Percentiles rank a stretch among this genome's conserved stretches.
Evolutionary conservation across 768 basidiomycete genomes (phyloP).

Genomic region (Xerocomus potaroensis): DNA sequence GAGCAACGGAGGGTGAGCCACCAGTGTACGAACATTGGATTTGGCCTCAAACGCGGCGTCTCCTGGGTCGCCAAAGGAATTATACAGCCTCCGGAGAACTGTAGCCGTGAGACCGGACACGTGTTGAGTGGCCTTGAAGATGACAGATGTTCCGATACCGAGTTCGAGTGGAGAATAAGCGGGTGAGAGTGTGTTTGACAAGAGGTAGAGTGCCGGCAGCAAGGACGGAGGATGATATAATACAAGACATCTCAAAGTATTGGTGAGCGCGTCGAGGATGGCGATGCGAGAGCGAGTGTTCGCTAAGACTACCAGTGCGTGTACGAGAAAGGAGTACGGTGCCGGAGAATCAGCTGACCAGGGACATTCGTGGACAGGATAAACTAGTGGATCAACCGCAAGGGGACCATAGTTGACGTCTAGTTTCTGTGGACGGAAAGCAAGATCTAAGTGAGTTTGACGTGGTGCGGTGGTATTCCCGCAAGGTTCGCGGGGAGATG

Average conservation of each 20-base stretch:
- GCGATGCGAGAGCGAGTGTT: constrained; percentile 68
- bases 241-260: constrained; percentile 67
- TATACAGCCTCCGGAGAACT: constrained; percentile 63
- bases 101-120: constrained; percentile 60
- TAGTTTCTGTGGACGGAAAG: constrained; percentile 23
- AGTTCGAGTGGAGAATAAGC: constrained; percentile 70
- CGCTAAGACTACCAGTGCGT: constrained; percentile 56
- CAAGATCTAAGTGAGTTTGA: constrained; percentile 9
- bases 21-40: constrained; percentile 65
- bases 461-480: constrained; percentile 4
- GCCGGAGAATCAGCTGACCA: constrained; percentile 39
- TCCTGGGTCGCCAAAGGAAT: constrained; percentile 75
- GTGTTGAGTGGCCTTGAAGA: constrained; percentile 67
- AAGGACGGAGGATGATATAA: constrained; percentile 64
- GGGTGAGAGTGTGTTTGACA: constrained; percentile 77
- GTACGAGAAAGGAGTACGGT: constrained; percentile 70
- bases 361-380: constrained; percentile 39
- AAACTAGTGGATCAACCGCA: constrained; percentile 46
- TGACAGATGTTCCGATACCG: constrained; percentile 62
- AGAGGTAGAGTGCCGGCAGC: constrained; percentile 71
- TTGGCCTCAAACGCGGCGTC: constrained; percentile 87
- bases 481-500: constrained; percentile 8
- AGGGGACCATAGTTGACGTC: constrained; percentile 26
- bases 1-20: constrained; percentile 65
- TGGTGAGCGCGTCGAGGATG: constrained; percentile 67